A percentile compares a stretch with the other conserved stretches of the same genome.
These are phyloP conservation scores for Obba rivulosa DNA, from an alignment of 768 basidiomycete genomes.

Conservation along the genomic window DNA sequence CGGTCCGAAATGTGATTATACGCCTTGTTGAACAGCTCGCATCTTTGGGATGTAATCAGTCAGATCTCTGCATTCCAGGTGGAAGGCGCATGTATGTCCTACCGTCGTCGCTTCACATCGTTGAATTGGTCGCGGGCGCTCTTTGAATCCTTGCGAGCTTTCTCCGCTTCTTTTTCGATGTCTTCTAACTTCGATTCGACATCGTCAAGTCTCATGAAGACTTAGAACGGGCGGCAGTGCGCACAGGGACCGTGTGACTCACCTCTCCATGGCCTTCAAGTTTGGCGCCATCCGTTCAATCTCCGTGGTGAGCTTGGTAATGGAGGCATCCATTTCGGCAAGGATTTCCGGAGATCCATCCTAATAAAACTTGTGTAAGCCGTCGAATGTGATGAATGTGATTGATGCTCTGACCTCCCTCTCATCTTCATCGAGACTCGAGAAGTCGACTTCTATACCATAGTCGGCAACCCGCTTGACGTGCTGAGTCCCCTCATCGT, in stretches of 20 bases:
- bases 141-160: slow-evolving; percentile 86
- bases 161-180: slow-evolving; percentile 90
- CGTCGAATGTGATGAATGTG: not conserved
- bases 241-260: slow-evolving; percentile 16
- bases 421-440: slow-evolving; percentile 67
- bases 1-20: slow-evolving; percentile 93
- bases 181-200: slow-evolving; percentile 80
- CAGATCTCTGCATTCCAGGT: not conserved
- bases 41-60: slow-evolving; percentile 28
- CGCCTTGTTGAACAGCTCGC: slow-evolving; percentile 90
- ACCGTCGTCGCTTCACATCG: slow-evolving; percentile 81
- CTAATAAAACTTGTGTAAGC: too few relatives aligned
- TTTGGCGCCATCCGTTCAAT: slow-evolving; percentile 95
- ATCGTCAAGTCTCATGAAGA: slow-evolving; percentile 60
- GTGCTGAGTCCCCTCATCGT: slow-evolving; percentile 75
- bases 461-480: slow-evolving; percentile 72
- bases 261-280: slow-evolving; percentile 93
- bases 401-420: slow-evolving; percentile 46
- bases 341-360: slow-evolving; percentile 58
- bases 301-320: slow-evolving; percentile 66
- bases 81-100: slow-evolving; percentile 11
- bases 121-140: slow-evolving; percentile 89
- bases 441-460: slow-evolving; percentile 88
- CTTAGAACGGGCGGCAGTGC: not conserved
- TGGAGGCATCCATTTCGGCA: slow-evolving; percentile 69